Conservation (phyloP, 495 filamentous ascomycete genomes). For the Penicillium simplicissimum region DNA sequence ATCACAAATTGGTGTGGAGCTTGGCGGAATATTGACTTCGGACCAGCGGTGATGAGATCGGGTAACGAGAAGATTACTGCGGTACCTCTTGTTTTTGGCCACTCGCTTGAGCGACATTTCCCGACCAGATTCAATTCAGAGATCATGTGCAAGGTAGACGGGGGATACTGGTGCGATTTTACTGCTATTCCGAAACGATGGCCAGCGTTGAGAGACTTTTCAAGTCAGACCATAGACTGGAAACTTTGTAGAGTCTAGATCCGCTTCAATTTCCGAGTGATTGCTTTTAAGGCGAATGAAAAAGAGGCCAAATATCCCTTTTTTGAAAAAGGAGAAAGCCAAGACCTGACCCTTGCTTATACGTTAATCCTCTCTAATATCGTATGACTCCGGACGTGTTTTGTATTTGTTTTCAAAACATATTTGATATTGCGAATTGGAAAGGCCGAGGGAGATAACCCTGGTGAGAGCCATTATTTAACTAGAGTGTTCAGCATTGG, state of each 20-base stretch:
- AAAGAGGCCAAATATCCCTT: too few relatives aligned
- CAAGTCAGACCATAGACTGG: background rate
- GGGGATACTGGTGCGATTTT: constrained; percentile 7
- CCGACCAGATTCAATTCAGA: background rate
- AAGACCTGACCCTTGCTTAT: too few relatives aligned
- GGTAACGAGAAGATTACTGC: background rate
- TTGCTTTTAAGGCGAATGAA: background rate
- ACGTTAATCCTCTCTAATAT: too few relatives aligned
- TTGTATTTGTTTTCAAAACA: too few relatives aligned
- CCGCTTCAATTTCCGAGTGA: background rate
- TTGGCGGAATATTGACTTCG: constrained; percentile 6
- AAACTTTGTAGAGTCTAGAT: background rate
- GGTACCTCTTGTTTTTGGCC: background rate
- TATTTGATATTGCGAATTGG: too few relatives aligned
- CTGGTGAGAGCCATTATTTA: too few relatives aligned
- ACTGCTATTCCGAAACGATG: background rate
- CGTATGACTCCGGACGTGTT: too few relatives aligned
- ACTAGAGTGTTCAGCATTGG: too few relatives aligned
- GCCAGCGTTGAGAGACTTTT: background rate
- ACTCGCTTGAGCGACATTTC: background rate
- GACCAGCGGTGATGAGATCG: background rate
- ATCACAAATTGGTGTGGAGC: constrained; percentile 5
- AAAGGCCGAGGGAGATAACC: too few relatives aligned
- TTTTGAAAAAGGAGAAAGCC: too few relatives aligned
- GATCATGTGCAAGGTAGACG: constrained; percentile 3